Evolutionary conservation across 2,329 filamentous ascomycete species (phyloP), one percentile per base, ranked within the genome.

Genomic region (Byssothecium circinans): DNA sequence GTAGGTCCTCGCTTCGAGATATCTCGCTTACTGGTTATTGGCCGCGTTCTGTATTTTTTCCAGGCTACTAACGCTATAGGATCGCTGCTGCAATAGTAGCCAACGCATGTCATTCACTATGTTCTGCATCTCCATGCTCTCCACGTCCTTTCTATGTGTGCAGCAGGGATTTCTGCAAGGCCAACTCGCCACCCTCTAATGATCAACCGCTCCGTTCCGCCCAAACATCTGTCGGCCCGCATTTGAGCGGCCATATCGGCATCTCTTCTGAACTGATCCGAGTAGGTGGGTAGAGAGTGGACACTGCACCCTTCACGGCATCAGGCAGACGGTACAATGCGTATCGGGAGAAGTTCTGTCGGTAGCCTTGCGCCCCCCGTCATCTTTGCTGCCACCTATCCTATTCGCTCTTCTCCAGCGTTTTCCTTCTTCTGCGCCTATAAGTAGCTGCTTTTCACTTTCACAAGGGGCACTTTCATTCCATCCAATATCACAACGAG

Each of bases 361-460:
- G 35, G 19, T 15, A 36, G 33, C 33, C 33, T 36, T 36, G 19
- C 35, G 18, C 11, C 14, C 14, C 20, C 18, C 22, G 19, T 17
- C 3, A 10, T 36, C 5, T 18, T 22, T 8, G 18, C 17, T 38
- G 35, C 18, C 35, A 38, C 18, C 5, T 38, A 19, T 36, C 14
- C 8, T 15, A 19, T 36, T 18, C 33, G 33, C 33, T 36, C 4
- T 8, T 12, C 12, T 32, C 14, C 29, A 5, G 14, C 7, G 2
- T 23, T 14, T n/a, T 23, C 5, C 6, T 25, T 25, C 23, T 25
- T 25, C 23, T 25, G 10, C 23, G 15, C 35, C 4, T 38, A 38
- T 38, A 38, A 38, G 35, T 38, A 38, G 18, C 35, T 38, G 19
- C 35, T 22, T 38, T 22, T 38, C 35, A 22, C 35, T 38, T 32